Conservation (phyloP, 1,284 basidiomycete genomes). For the Trichosporon inkin region DNA sequence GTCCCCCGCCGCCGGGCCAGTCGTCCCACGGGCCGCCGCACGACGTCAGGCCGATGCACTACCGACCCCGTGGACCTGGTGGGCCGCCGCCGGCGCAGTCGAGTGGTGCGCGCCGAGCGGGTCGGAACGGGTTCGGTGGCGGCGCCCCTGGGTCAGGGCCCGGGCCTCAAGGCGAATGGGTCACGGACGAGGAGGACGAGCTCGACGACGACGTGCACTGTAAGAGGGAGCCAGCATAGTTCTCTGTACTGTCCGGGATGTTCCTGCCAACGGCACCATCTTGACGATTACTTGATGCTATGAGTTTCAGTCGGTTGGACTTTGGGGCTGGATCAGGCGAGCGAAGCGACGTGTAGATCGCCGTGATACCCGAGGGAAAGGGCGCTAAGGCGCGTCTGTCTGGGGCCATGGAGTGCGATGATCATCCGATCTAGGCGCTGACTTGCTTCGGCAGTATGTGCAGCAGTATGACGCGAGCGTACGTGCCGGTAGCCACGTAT, state of each 20-base stretch:
- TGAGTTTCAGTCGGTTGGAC: too few relatives aligned
- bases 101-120: not conserved
- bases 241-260: not conserved
- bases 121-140: not conserved
- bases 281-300: too few relatives aligned
- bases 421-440: too few relatives aligned
- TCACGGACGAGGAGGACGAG: slow-evolving; percentile 23
- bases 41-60: slow-evolving; percentile 8
- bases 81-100: slow-evolving; percentile 19
- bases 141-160: not conserved
- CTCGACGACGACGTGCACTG: slow-evolving; percentile 20
- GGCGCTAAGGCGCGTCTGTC: too few relatives aligned
- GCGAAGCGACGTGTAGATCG: too few relatives aligned
- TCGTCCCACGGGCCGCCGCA: slow-evolving; percentile 13
- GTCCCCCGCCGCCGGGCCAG: slow-evolving; percentile 7
- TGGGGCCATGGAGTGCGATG: too few relatives aligned
- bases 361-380: too few relatives aligned
- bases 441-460: too few relatives aligned
- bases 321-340: too few relatives aligned
- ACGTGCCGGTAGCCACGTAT: not conserved
- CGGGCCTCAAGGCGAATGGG: slow-evolving; percentile 11
- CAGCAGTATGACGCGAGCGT: too few relatives aligned
- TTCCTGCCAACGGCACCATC: not conserved
- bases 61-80: slow-evolving; percentile 2
- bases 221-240: slow-evolving; percentile 4